Conservation (phyloP, 257 asterid species). For the Knoxia roxburghii region DNA sequence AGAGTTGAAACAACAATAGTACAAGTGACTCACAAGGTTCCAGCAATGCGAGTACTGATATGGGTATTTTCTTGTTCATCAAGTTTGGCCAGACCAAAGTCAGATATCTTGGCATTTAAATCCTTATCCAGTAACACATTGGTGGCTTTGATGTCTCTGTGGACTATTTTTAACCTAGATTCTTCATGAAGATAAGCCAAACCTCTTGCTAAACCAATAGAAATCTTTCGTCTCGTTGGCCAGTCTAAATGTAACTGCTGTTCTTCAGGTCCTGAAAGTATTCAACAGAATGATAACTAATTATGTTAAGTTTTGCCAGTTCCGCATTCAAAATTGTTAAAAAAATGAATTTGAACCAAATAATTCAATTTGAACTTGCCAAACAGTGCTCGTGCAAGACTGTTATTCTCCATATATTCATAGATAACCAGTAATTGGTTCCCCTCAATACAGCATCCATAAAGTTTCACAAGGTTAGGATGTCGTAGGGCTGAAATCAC, state of each 20-base stretch:
- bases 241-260: slow-evolving; percentile 50
- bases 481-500: background rate
- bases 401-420: background rate
- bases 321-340: too few species aligned
- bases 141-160: slow-evolving; percentile 73
- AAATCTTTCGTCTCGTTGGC: slow-evolving; percentile 53
- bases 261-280: slow-evolving; percentile 41
- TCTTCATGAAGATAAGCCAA: slow-evolving; percentile 87
- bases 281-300: background rate
- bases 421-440: background rate
- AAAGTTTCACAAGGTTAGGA: background rate
- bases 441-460: background rate
- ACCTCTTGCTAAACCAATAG: slow-evolving; percentile 67
- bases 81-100: slow-evolving; percentile 80
- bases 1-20: too few species aligned
- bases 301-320: background rate
- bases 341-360: too few species aligned
- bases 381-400: background rate
- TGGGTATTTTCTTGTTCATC: slow-evolving; percentile 42
- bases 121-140: slow-evolving; percentile 69
- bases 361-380: too few species aligned
- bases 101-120: slow-evolving; percentile 65
- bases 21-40: slow-evolving; percentile 48
- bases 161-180: slow-evolving; percentile 72
- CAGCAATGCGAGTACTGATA: slow-evolving; percentile 61